Evolutionary conservation across 345 rosid genomes (phyloP), one percentile per base, ranked within the genome.

Genomic region (Nasturtium officinale): DNA sequence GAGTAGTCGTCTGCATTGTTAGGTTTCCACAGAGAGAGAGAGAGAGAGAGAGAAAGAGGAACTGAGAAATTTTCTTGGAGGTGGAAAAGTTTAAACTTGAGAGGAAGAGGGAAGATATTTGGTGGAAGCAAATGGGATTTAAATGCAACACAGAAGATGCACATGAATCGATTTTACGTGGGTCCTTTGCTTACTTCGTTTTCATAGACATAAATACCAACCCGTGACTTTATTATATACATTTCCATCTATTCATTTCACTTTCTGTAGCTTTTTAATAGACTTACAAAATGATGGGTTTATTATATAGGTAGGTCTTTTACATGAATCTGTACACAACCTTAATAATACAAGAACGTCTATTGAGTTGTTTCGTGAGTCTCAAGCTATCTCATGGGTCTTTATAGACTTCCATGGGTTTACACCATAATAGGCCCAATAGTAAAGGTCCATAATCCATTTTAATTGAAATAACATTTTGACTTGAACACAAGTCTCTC

Each of bases 131-230:
- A 67, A 60, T 59, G 78, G 57, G 68, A 23, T 60, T 68, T 75
- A 40, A 75, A 75, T 75, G 63, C 62, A 69, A 73, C 77, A 54
- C 61, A 62, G 74, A 75, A 60, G 73, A 67, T 37, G 64, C 81
- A 82, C 80, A 73, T 70, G 46, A 72, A 74, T 65, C 79, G 57
- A 52, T 63, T 69, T 67, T 61, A 40, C 29, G 71, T 56, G 77
- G 65, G 77, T 56, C 77, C 65, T 74, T 57, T 18, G 2, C 12
- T 59, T 48, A 11, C 20, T 32, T 74, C 60, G 50, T 66, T 57
- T 74, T 66, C 78, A 66, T 57, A 9, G 35, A 56, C 6, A 20
- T 54, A 55, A 67, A 30, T 75, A 75, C 45, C 9, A 75, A 67
- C 65, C 67, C 73, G 69, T 75, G 73, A 67, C 53, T 71, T 48